phyloP scores from a whole-genome alignment of 1,284 basidiomycete genomes.

The Takashimella tepidaria region DNA sequence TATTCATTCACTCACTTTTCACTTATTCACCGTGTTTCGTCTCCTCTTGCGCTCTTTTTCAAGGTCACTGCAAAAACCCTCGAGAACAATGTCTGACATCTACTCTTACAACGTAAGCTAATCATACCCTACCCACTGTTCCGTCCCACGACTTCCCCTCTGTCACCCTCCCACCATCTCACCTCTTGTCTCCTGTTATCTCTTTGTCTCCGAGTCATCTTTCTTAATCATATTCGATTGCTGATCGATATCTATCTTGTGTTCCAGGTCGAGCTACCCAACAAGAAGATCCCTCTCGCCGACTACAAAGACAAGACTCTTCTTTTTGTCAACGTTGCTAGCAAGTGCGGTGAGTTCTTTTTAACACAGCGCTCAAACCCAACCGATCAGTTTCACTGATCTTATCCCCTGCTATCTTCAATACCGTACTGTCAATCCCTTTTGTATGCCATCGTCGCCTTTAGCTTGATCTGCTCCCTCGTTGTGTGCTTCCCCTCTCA shows the following conservation, averaged over 20 bases:
- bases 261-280: conserved; percentile 40
- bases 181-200: not conserved
- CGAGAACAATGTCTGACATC: conserved; percentile 43
- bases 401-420: too few relatives aligned
- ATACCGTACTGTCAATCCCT: too few relatives aligned
- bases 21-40: not conserved
- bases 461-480: too few relatives aligned
- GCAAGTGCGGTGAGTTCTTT: too few relatives aligned
- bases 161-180: not conserved
- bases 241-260: too few relatives aligned
- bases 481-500: too few relatives aligned
- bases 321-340: conserved; percentile 47
- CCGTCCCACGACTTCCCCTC: not conserved
- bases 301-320: conserved; percentile 44
- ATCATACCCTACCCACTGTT: not conserved
- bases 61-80: too few relatives aligned
- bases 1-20: not conserved
- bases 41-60: too few relatives aligned
- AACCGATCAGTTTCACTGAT: too few relatives aligned
- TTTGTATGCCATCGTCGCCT: too few relatives aligned
- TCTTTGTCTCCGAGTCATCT: not conserved
- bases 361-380: too few relatives aligned
- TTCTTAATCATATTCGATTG: too few relatives aligned
- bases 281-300: conserved; percentile 30
- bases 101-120: conserved; percentile 36